Conservation (phyloP, 495 filamentous ascomycete genomes). For the Penicillium pulvis region DNA sequence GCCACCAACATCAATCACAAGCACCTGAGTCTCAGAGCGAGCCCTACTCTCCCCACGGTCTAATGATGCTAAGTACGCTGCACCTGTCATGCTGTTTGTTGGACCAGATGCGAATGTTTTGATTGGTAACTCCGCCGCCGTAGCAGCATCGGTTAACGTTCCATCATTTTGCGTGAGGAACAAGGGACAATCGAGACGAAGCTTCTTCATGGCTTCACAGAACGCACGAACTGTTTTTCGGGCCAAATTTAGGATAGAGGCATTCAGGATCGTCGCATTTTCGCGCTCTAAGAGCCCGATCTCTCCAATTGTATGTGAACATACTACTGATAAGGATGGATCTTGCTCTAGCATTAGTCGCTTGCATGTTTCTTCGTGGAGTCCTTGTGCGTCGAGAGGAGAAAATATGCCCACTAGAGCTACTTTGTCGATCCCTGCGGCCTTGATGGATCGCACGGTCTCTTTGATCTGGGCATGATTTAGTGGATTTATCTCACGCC, state of each 20-base stretch:
- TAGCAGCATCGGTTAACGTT: slow-evolving; percentile 46
- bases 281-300: slow-evolving; percentile 54
- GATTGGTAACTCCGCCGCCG: slow-evolving; percentile 49
- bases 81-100: slow-evolving; percentile 55
- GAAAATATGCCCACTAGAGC: slow-evolving; percentile 44
- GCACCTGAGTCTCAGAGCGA: slow-evolving; percentile 8
- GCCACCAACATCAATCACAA: slow-evolving; percentile 39
- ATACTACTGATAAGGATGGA: slow-evolving; percentile 37
- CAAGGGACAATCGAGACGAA: slow-evolving; percentile 46
- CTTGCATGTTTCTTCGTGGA: slow-evolving; percentile 26
- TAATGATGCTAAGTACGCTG: slow-evolving; percentile 38
- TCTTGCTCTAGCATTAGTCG: slow-evolving; percentile 18
- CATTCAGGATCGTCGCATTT: slow-evolving; percentile 58
- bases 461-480: slow-evolving; percentile 30
- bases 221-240: slow-evolving; percentile 48
- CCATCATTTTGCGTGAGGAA: slow-evolving; percentile 58
- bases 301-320: slow-evolving; percentile 43
- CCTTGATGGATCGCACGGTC: slow-evolving; percentile 33
- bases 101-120: slow-evolving; percentile 51
- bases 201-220: slow-evolving; percentile 39
- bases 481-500: slow-evolving; percentile 32
- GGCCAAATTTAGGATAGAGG: slow-evolving; percentile 47
- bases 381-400: slow-evolving; percentile 32
- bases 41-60: slow-evolving; percentile 6
- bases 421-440: slow-evolving; percentile 29